Evolutionary conservation across 306 rosid species (phyloP), one percentile per base, ranked within the genome.

Genomic region (Hippophae rhamnoides): DNA sequence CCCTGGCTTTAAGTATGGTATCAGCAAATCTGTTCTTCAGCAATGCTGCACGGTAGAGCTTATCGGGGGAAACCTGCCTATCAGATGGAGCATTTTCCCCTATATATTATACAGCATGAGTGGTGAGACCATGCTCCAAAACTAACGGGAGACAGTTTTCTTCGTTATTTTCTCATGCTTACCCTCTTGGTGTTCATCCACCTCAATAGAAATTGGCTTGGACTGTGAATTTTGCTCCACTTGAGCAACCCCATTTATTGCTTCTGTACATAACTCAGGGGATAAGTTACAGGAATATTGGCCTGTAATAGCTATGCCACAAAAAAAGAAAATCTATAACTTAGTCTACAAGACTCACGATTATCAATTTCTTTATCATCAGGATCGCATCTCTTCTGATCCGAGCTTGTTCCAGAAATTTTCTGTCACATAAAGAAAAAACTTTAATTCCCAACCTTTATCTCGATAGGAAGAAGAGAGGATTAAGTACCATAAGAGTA

Each of bases 1-100:
- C 97, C 61, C 83, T 74, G 60, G 97, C 97, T 66, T 84, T 83
- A 67, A 89, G 64, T 65, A 89, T 89, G 64, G 97, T 89, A 75
- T 89, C 97, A 59, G 71, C 78, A 81, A 83, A 89, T 47, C 92
- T 84, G 4, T 56, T 76, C 78, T 83, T 89, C 69, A 89, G 50
- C 26, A 86, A 2, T 54, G 97, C 92, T 60, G 74, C 95, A 49
- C 97, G 74, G 71, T 79, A 76, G 52, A 57, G 89, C 80, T 82
- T 79, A 57, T 74, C 81, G 27, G 89, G 89, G 57, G 95, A 81
- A 57, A 83, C 82, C 50, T 69, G 86, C 76, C 84, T 89, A 65
- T 85, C 90, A 43, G 69, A 68, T 63, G 85, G 74, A 65, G 77
- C 80, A 62, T 78, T 69, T 67, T 86, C 90, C 58, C 84, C 97